Base-by-base conservation (phyloP, 371 early-diverging fungal species). In the Rhizomucor miehei region DNA sequence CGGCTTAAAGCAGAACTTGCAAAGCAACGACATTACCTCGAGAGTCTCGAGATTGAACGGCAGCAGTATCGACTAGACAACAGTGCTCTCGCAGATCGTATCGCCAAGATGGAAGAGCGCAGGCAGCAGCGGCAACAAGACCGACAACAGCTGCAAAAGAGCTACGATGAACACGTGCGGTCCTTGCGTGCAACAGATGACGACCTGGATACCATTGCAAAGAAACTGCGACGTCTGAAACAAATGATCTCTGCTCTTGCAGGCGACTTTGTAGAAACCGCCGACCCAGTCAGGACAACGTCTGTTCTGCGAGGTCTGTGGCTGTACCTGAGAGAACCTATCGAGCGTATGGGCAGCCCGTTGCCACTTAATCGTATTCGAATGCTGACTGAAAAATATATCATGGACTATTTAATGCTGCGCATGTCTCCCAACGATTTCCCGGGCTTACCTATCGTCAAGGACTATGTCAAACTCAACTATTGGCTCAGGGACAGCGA, bases 371-470 rank as follows among this genome's bases (percentile, higher is more conserved):
- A 71, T 8, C 80, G 80, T 6, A 68, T 84, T 35, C 65, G 71
- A 24, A 77, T 84, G 69, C 67, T 77, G 46, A 84, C 79, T 37
- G 84, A 84, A 48, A 81, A 81, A 25, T 78, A 81, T 13, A 69
- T 84, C 40, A 77, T 77, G 77, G 77, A 77, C 52, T 71, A 66
- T 12, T 58, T 77, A 43, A 66, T 77, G 3, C 72, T 66, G 48
- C 69, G 63, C 40, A 65, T 71, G 67, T 69, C 67, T n/a, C 65
- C 65, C 38, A 66, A 67, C 24, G 43, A 57, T 1, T 71, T 75
- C 41, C 67, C 77, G 1, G 77, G 74, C 3, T 40, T 64, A 34
- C 14, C 44, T 6, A 44, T 55, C n/a, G 39, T 54, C 13, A 34
- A 51, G 13, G 54, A 57, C 2, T 66, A 62, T 20, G 23, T 19